Base-by-base conservation (phyloP, 345 rosid species). In the Hirschfeldia incana region DNA sequence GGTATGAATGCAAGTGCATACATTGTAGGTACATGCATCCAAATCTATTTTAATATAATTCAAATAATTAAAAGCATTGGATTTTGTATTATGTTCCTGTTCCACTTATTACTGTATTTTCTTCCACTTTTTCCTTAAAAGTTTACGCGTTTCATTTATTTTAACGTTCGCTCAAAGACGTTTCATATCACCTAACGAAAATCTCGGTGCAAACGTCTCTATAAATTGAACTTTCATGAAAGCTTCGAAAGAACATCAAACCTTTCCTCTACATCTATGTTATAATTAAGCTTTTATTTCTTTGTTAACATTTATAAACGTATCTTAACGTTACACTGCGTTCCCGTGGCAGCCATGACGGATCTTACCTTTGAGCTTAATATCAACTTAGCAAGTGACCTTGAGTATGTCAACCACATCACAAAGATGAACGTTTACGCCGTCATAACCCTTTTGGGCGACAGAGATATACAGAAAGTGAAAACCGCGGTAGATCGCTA, bases 381-480 rank as follows among this genome's bases (percentile, higher is more conserved):
- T 74, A 68, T 89, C 9, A 67, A 78, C 75, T 86, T 90, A 4
- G 94, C 93, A 32, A 85, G 81, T 39, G 85, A 79, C 55, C 85
- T 91, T 62, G 71, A 89, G 65, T 76, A 87, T 39, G 91, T 88
- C 29, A 89, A 91, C 44, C 75, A 83, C 49, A 53, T 93, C 79
- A 69, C 88, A 61, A 89, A 87, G 74, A 93, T 91, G 98, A 88
- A 88, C 34, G 93, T 86, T 2, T 91, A 89, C 84, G 87, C 80
- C 37, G 80, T 85, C 73, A 83, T 85, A 74, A 84, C 87, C 2
- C 70, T 93, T 83, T 10, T 61, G 34, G 89, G 96, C 17, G 89
- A 83, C 72, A 58, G 65, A 60, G 60, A 70, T 21, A 80, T 76
- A 53, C 86, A 86, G 69, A 86, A 76, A 73, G 17, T 12, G 12